Evolutionary conservation across 495 filamentous ascomycete species (phyloP).

Genomic region (Apiosordaria backusii): DNA sequence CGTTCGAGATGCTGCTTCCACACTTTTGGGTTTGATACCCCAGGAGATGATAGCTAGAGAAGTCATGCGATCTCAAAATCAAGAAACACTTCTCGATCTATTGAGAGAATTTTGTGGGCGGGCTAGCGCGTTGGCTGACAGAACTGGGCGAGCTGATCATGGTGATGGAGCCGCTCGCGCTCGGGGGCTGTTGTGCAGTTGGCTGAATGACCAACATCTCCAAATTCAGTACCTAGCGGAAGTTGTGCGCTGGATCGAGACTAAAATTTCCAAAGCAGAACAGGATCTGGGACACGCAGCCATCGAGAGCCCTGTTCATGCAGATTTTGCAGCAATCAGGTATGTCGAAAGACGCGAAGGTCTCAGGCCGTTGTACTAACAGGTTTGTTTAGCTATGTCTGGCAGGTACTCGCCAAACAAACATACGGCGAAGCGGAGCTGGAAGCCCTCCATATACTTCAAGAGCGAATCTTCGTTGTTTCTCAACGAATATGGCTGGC

Average conservation of each 20-base stretch:
- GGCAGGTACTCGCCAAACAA: slow-evolving; percentile 38
- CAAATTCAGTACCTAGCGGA: slow-evolving; percentile 43
- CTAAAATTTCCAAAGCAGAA: slow-evolving; percentile 53
- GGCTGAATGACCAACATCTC: slow-evolving; percentile 38
- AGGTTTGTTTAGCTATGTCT: slow-evolving; percentile 21
- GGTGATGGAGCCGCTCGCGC: slow-evolving; percentile 77
- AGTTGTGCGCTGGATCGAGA: slow-evolving; percentile 51
- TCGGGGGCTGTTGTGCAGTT: slow-evolving; percentile 48
- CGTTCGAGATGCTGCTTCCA: slow-evolving; percentile 64
- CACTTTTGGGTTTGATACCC: slow-evolving; percentile 49
- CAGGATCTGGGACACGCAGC: slow-evolving; percentile 58
- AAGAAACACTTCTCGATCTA: slow-evolving; percentile 24
- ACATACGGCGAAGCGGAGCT: slow-evolving; percentile 35
- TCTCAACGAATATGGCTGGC: slow-evolving; percentile 68
- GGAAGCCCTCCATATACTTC: slow-evolving; percentile 40
- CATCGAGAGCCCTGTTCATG: slow-evolving; percentile 64
- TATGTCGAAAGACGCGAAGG: slow-evolving; percentile 16
- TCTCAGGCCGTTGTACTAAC: not conserved
- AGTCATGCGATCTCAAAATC: not conserved
- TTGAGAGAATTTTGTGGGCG: slow-evolving; percentile 40
- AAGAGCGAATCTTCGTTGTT: slow-evolving; percentile 53
- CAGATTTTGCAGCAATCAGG: slow-evolving; percentile 60
- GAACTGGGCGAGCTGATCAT: slow-evolving; percentile 77
- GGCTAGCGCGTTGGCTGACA: slow-evolving; percentile 55
- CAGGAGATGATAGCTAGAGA: slow-evolving; percentile 24